Conservation (phyloP, 1,284 basidiomycete species). For the Irpex rosettiformis region DNA sequence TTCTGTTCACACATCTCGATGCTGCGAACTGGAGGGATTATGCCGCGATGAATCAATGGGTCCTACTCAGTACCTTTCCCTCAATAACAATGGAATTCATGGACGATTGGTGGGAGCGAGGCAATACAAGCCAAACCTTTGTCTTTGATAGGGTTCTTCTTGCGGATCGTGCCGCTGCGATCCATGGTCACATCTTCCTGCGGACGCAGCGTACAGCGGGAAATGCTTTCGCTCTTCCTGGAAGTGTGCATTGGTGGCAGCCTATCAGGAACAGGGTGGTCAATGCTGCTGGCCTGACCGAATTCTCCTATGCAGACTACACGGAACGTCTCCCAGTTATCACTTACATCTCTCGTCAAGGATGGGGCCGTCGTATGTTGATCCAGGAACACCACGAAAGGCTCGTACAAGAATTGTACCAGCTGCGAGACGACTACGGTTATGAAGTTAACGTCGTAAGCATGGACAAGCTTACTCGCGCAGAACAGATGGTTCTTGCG, state of each 20-base stretch:
- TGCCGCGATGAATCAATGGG: constrained; percentile 78
- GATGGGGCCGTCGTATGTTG: constrained; percentile 78
- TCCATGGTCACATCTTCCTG: constrained; percentile 63
- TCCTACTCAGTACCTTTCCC: constrained; percentile 74
- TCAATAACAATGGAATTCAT: constrained; percentile 71
- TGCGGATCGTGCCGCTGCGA: constrained; percentile 79
- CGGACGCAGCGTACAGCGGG: constrained; percentile 74
- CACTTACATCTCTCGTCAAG: constrained; percentile 84
- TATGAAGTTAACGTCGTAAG: constrained; percentile 84
- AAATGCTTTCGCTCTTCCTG: constrained; percentile 70
- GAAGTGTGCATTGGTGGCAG: constrained; percentile 79
- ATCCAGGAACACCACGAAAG: constrained; percentile 61
- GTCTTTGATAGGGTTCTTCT: constrained; percentile 83
- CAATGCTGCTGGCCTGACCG: constrained; percentile 60
- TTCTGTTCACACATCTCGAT: constrained; percentile 73
- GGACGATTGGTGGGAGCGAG: constrained; percentile 78
- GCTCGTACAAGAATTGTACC: constrained; percentile 60
- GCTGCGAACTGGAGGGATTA: constrained; percentile 85
- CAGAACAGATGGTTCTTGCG: constrained; percentile 75
- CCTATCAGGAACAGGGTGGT: constrained; percentile 72
- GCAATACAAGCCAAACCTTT: constrained; percentile 62
- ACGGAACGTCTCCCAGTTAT: constrained; percentile 52
- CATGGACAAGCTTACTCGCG: constrained; percentile 75
- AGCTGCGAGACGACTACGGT: constrained; percentile 65
- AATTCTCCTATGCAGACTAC: constrained; percentile 28